Evolutionary conservation across 139 green algal genomes (phyloP).

Genomic region (Chlamydomonas schloesseri): DNA sequence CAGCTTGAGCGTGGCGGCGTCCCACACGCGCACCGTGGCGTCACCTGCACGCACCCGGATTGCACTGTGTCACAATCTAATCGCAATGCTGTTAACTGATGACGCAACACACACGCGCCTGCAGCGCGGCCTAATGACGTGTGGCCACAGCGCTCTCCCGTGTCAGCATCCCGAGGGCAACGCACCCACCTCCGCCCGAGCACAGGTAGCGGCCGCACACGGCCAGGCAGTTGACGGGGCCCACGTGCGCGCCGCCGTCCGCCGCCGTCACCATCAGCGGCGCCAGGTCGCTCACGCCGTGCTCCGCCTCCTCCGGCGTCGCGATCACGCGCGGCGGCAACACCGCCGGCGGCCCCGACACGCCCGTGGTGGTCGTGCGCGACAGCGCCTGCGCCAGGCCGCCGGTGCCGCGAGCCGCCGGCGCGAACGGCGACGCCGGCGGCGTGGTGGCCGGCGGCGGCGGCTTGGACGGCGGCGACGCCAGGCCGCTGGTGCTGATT

Average conservation of each 20-base stretch:
- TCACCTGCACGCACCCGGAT: slow-evolving; percentile 54
- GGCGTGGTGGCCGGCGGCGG: not conserved
- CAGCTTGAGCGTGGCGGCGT: slow-evolving; percentile 60
- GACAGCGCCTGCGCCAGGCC: not conserved
- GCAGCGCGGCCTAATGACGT: too few species aligned
- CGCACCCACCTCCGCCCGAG: slow-evolving; percentile 57
- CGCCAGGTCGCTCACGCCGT: slow-evolving; percentile 23
- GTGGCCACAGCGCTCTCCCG: too few species aligned
- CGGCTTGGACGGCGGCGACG: not conserved
- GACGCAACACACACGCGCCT: too few species aligned
- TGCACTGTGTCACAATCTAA: too few species aligned
- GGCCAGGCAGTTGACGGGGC: slow-evolving; percentile 76
- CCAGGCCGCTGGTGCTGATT: not conserved
- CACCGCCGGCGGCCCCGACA: slow-evolving; percentile 21
- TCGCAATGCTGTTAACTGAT: too few species aligned
- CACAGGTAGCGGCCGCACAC: slow-evolving; percentile 66
- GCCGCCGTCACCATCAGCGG: slow-evolving; percentile 40
- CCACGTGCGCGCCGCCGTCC: slow-evolving; percentile 52
- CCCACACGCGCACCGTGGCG: slow-evolving; percentile 83
- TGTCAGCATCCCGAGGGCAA: too few species aligned
- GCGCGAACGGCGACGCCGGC: slow-evolving; percentile 2
- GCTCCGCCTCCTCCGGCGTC: slow-evolving; percentile 25
- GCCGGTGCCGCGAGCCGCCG: not conserved
- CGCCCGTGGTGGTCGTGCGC: not conserved
- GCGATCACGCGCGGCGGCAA: slow-evolving; percentile 30